Conservation (phyloP, 228 moss, liverwort and hornwort genomes). For the Sphagnum fallax region DNA sequence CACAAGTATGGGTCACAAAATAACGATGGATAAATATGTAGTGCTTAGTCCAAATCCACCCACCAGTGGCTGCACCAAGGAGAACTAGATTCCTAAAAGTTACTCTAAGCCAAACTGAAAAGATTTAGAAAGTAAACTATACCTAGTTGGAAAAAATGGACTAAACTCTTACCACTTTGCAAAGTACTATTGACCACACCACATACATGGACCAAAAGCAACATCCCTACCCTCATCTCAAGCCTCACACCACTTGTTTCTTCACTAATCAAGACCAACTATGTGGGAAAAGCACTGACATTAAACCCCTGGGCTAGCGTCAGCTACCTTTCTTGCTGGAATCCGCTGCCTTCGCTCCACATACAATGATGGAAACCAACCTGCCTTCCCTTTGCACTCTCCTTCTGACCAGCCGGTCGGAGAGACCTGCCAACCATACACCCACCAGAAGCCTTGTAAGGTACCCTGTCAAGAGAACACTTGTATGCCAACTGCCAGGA, state of each 20-base stretch:
- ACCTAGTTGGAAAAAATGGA: neutral
- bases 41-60: neutral
- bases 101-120: neutral
- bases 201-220: neutral
- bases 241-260: neutral
- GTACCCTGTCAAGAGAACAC: too few relatives aligned
- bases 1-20: too few relatives aligned
- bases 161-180: neutral
- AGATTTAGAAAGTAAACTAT: neutral
- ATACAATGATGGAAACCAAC: slow-evolving; percentile 46
- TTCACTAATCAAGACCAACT: neutral
- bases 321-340: slow-evolving; percentile 44
- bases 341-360: slow-evolving; percentile 42
- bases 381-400: slow-evolving; percentile 45
- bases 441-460: neutral
- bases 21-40: too few relatives aligned
- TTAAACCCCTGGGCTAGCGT: slow-evolving; percentile 17
- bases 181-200: neutral
- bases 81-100: neutral
- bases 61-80: neutral
- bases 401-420: slow-evolving; percentile 48
- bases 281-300: neutral
- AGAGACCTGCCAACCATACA: slow-evolving; percentile 16
- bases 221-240: neutral
- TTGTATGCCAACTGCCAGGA: too few relatives aligned